These are phyloP conservation scores for Auriscalpium orientale DNA, from an alignment of 768 basidiomycete genomes.

Conservation along the genomic window DNA sequence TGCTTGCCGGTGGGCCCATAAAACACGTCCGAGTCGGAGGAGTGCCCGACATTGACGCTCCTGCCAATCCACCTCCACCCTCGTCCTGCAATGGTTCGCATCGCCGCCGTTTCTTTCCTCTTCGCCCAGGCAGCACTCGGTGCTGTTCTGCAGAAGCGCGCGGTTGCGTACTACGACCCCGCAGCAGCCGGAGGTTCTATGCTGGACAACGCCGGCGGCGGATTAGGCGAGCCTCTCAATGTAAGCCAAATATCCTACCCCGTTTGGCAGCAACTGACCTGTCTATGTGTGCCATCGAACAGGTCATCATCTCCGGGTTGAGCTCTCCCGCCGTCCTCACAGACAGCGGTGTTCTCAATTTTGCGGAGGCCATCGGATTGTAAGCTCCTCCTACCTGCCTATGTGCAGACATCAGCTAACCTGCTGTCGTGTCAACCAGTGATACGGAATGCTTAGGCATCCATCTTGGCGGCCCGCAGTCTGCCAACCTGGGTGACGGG, in stretches of 20 bases:
- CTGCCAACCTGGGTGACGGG: conserved; percentile 44
- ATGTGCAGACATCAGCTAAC: conserved; percentile 1
- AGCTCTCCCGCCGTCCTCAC: conserved; percentile 54
- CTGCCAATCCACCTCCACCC: not conserved
- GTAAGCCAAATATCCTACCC: conserved; percentile 17
- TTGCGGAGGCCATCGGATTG: conserved; percentile 57
- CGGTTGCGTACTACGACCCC: conserved; percentile 30
- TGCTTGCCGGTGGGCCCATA: no score
- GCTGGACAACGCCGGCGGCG: conserved; percentile 31
- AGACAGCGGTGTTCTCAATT: conserved; percentile 49
- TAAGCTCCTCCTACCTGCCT: conserved; percentile 22
- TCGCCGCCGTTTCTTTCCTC: conserved; percentile 10
- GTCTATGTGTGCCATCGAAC: not conserved
- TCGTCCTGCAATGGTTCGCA: conserved; percentile 2
- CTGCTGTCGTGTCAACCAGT: conserved; percentile 30
- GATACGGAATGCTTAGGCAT: conserved; percentile 32
- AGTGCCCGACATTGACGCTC: not conserved
- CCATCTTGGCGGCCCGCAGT: conserved; percentile 29
- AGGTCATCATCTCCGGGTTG: conserved; percentile 59
- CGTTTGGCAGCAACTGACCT: not conserved
- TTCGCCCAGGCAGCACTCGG: conserved; percentile 4
- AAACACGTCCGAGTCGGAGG: no score
- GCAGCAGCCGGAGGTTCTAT: conserved; percentile 32
- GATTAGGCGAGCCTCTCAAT: conserved; percentile 39
- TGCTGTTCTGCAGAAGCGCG: not conserved